These are phyloP conservation scores for Cyclocybe aegerita DNA, from an alignment of 768 basidiomycete species.

Conservation along the genomic window DNA sequence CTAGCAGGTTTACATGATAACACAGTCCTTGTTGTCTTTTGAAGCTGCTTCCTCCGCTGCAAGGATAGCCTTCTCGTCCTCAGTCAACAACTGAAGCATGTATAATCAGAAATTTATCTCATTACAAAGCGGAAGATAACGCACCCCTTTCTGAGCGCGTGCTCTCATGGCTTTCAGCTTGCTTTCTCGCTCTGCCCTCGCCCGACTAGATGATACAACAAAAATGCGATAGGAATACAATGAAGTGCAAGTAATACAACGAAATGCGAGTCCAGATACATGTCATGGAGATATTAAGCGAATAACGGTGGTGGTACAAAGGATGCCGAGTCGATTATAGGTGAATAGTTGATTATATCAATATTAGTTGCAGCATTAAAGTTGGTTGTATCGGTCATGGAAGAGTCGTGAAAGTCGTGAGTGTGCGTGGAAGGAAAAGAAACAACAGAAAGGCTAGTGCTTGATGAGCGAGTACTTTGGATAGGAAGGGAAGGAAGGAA, in stretches of 20 bases:
- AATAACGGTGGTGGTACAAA: conserved; percentile 19
- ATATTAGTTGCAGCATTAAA: conserved; percentile 20
- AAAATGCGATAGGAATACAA: conserved; percentile 17
- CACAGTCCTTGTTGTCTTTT: conserved; percentile 47
- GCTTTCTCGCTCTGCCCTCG: conserved; percentile 73
- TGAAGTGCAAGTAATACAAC: conserved; percentile 1
- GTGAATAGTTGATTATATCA: conserved; percentile 35
- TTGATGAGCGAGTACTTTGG: conserved; percentile 67
- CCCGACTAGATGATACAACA: conserved; percentile 48
- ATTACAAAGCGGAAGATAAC: conserved; percentile 21
- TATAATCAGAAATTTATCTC: background rate
- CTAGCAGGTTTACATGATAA: conserved; percentile 45
- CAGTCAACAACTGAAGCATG: conserved; percentile 48
- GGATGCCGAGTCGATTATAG: conserved; percentile 40
- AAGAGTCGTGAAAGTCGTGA: conserved; percentile 5
- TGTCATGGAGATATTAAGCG: conserved; percentile 17
- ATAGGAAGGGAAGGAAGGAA: conserved; percentile 19
- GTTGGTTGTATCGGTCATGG: conserved; percentile 16
- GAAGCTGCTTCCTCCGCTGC: conserved; percentile 48
- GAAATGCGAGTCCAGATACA: conserved; percentile 21
- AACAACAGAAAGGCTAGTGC: conserved; percentile 42
- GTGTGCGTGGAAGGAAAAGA: conserved; percentile 12
- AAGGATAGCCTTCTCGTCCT: conserved; percentile 62
- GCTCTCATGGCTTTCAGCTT: conserved; percentile 67
- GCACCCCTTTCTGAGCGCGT: conserved; percentile 74